Percentiles rank a stretch among this genome's conserved stretches.
Evolutionary conservation across 2,329 filamentous ascomycete genomes (phyloP).

Genomic region (Ophiocordyceps australis): DNA sequence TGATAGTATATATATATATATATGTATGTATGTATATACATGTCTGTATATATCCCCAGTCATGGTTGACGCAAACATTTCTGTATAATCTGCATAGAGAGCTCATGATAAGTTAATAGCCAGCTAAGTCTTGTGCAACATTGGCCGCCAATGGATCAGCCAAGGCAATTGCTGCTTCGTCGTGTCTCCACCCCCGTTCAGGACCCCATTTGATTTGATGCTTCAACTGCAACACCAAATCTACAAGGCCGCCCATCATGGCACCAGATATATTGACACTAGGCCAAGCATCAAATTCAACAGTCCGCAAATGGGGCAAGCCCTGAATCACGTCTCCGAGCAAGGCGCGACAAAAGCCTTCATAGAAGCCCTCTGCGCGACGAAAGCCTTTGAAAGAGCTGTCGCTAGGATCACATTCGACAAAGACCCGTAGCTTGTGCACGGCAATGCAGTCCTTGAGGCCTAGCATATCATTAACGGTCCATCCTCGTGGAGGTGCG

Average conservation of each 20-base stretch:
- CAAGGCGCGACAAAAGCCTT: conserved; percentile 41
- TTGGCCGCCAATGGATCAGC: no score
- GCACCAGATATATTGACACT: conserved; percentile 46
- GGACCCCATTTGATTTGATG: conserved; percentile 49
- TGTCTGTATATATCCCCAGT: no score
- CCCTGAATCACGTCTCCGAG: conserved; percentile 36
- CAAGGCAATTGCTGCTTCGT: no score
- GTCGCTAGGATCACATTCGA: conserved; percentile 55
- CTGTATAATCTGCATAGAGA: no score
- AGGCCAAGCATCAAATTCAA: conserved; percentile 54
- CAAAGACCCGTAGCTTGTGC: conserved; percentile 43
- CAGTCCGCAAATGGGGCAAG: conserved; percentile 33
- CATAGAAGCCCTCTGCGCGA: conserved; percentile 49
- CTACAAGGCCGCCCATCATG: conserved; percentile 43
- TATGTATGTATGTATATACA: no score
- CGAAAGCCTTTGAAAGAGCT: conserved; percentile 50
- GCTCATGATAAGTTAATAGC: no score
- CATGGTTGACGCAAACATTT: no score
- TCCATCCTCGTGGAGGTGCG: conserved; percentile 52
- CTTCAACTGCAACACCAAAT: conserved; percentile 26
- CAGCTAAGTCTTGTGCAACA: no score
- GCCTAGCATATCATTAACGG: conserved; percentile 45
- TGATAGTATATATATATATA: no score
- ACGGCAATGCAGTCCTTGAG: conserved; percentile 42
- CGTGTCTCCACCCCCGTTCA: conserved; percentile 45